phyloP scores from a whole-genome alignment of 345 rosid genomes.

The Eucalyptus leucophloia region DNA sequence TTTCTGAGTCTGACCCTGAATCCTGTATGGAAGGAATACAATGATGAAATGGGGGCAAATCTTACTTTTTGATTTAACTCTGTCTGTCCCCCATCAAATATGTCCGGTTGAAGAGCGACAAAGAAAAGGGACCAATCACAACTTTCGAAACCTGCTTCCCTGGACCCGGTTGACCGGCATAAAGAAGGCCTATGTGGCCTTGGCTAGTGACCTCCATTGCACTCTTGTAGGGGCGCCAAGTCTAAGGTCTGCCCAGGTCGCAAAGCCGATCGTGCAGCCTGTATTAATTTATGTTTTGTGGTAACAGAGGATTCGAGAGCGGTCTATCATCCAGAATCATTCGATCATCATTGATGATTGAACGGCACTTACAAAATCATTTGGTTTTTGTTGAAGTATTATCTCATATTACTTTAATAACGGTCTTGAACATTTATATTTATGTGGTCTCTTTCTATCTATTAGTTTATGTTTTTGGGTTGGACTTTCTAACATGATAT shows the following conservation, averaged over 20 bases:
- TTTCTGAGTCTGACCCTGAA: background rate
- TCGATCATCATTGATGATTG: background rate
- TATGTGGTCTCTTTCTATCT: too few relatives aligned
- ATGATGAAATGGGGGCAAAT: background rate
- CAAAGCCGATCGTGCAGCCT: background rate
- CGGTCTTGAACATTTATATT: fast-evolving
- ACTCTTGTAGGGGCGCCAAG: background rate
- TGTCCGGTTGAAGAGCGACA: background rate
- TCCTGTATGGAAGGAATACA: background rate
- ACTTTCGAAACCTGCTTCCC: background rate
- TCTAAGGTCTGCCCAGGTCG: background rate
- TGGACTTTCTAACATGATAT: too few relatives aligned
- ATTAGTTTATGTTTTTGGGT: fast-evolving
- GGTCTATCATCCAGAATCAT: background rate
- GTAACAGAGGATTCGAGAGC: background rate
- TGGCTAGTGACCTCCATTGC: background rate
- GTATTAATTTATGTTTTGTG: background rate
- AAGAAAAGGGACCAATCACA: background rate
- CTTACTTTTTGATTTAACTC: background rate
- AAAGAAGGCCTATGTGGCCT: background rate
- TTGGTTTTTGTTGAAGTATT: background rate
- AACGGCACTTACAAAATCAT: background rate
- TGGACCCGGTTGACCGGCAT: background rate
- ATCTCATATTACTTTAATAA: fast-evolving
- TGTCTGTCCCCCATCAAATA: background rate